Base-by-base conservation (phyloP, 2,329 filamentous ascomycete genomes). In the Exserohilum rostratum region DNA sequence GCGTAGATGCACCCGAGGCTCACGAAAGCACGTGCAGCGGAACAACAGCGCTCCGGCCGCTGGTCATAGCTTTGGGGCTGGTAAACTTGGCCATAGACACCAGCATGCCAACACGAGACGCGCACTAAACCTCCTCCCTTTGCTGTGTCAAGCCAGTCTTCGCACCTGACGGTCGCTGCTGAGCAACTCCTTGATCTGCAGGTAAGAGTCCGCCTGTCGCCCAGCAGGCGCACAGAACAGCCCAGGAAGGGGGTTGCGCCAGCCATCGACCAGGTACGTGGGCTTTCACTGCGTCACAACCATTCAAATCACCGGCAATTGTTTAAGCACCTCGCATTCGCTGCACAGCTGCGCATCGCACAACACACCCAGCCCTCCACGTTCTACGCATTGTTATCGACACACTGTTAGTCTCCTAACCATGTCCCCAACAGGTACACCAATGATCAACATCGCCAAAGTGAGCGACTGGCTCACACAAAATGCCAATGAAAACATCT, bases 391-490 rank as follows among this genome's bases (percentile, higher is more conserved):
- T 48, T 43, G 44, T 50, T 46, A 49, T 27, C 38, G 30, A 46
- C 15, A 46, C 37, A n/a, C 45, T 53, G 18, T 15, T 25, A 35
- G 12, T 44, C 31, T 39, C 38, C 61, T 63, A 35, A 65, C 50
- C 53, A 62, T 61, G 58, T 50, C 50, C 33, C 44, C 49, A 46
- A 30, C 50, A 57, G 52, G 43, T 46, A 51, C 48, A 46, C 51
- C 60, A 18, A 80, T 80, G 78, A 71, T 80, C 56, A 77, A 79
- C 63, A 71, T 76, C 46, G 75, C 73, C 49, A 78, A 74, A 29
- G 67, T 80, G 50, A 78, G 72, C 61, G 76, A 78, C 44, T 70
- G 79, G 60, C 69, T 80, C 56, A 75, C 76, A 9, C 70, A 75
- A 47, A 80, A 80, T 63, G 74, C 74, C 50, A 76, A 80, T 56